Percentiles rank a stretch among this genome's conserved stretches.
Evolutionary conservation across 495 filamentous ascomycete genomes (phyloP).

Genomic region (Acidiella bohemica): DNA sequence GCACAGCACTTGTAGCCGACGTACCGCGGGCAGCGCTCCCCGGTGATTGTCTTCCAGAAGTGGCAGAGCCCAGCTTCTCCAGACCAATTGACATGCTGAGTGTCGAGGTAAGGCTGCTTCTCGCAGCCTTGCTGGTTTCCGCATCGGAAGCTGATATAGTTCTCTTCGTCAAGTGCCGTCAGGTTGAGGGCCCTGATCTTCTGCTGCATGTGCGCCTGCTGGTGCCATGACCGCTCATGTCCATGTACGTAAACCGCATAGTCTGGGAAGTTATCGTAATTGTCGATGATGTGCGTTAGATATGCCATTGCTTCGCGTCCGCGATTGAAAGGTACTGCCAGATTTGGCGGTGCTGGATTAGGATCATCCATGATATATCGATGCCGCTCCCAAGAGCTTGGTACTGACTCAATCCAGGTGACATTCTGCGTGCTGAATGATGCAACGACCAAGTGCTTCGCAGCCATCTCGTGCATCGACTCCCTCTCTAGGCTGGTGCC

Average conservation of each 20-base stretch:
- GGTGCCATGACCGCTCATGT: slow-evolving; percentile 52
- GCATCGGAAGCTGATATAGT: slow-evolving; percentile 3
- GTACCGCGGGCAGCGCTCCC: not conserved
- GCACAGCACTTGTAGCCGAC: slow-evolving; percentile 3
- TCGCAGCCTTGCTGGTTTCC: not conserved
- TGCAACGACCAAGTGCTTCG: not conserved
- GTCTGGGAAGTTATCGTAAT: slow-evolving; percentile 54
- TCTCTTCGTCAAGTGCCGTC: slow-evolving; percentile 2
- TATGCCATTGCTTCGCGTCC: slow-evolving; percentile 66
- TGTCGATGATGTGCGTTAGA: slow-evolving; percentile 54
- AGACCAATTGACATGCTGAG: not conserved
- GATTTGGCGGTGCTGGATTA: not conserved
- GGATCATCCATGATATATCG: slow-evolving; percentile 3
- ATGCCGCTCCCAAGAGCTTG: not conserved
- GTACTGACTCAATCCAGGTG: not conserved
- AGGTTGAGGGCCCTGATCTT: slow-evolving; percentile 1
- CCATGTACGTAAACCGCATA: slow-evolving; percentile 54
- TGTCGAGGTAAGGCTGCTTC: slow-evolving; percentile 1
- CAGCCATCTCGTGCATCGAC: too few species aligned
- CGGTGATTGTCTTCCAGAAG: not conserved
- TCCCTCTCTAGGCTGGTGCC: too few species aligned
- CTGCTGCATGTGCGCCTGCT: slow-evolving; percentile 31
- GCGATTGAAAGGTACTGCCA: slow-evolving; percentile 29
- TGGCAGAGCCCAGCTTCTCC: not conserved
- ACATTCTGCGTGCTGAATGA: slow-evolving; percentile 1